Percentiles rank a stretch among this genome's conserved stretches.
Conservation (phyloP, 2,329 filamentous ascomycete genomes). For the Penicillium sp. region DNA sequence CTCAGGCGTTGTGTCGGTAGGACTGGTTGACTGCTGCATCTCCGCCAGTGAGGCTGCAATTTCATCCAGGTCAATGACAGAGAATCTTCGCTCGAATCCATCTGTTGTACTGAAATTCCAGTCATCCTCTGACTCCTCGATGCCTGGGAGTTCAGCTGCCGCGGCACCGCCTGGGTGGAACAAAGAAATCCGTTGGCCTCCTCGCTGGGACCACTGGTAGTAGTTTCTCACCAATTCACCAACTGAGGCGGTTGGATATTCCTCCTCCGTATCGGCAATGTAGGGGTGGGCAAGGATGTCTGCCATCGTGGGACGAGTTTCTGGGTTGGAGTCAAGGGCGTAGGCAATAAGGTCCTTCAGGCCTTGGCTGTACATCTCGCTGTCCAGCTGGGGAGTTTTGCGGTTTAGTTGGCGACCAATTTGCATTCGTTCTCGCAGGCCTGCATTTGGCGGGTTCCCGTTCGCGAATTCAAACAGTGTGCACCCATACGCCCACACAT, state of each 20-base stretch:
- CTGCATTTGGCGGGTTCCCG: slow-evolving; percentile 51
- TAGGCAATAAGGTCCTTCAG: slow-evolving; percentile 48
- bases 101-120: slow-evolving; percentile 68
- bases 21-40: slow-evolving; percentile 43
- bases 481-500: slow-evolving; percentile 54
- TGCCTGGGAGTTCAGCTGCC: slow-evolving; percentile 53
- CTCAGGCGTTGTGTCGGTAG: slow-evolving; percentile 29
- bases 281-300: slow-evolving; percentile 49
- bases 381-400: slow-evolving; percentile 44
- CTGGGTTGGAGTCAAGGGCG: slow-evolving; percentile 45
- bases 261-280: slow-evolving; percentile 43
- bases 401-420: slow-evolving; percentile 48
- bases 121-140: slow-evolving; percentile 51
- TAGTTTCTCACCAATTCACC: slow-evolving; percentile 50
- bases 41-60: slow-evolving; percentile 49
- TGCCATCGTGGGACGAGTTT: slow-evolving; percentile 48
- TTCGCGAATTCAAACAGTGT: slow-evolving; percentile 52
- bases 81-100: slow-evolving; percentile 56
- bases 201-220: slow-evolving; percentile 50
- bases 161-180: slow-evolving; percentile 61
- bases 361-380: slow-evolving; percentile 45
- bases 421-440: slow-evolving; percentile 48
- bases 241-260: slow-evolving; percentile 46
- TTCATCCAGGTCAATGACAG: slow-evolving; percentile 48
- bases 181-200: slow-evolving; percentile 55